Evolutionary conservation across 495 filamentous ascomycete species (phyloP).

Genomic region (Cercophora newfieldiana): DNA sequence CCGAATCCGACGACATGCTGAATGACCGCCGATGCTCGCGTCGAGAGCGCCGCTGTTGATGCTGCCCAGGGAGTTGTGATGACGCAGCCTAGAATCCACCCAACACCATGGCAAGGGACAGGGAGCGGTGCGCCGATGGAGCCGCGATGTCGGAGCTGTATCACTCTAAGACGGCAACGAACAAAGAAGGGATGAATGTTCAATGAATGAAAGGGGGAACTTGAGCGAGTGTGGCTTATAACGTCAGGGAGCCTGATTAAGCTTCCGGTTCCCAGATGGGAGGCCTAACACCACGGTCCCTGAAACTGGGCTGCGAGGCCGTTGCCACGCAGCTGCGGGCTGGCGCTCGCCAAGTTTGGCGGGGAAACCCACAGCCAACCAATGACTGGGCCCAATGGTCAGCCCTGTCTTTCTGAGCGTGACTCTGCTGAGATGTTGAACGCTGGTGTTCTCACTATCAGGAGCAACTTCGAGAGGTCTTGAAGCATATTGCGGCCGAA

Average conservation of each 20-base stretch:
- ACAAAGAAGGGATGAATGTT: background rate
- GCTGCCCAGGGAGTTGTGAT: no score
- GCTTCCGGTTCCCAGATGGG: background rate
- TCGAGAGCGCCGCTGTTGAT: background rate
- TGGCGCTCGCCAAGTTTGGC: background rate
- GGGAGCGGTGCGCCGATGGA: background rate
- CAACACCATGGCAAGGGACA: slow-evolving; percentile 23
- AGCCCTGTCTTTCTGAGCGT: background rate
- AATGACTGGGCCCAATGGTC: background rate
- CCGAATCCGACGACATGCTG: slow-evolving; percentile 48
- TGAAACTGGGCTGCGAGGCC: background rate
- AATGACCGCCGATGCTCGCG: slow-evolving; percentile 31
- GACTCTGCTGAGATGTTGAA: no score
- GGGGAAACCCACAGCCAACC: no score
- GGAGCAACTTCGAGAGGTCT: no score
- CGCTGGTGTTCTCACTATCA: no score
- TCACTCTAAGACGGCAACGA: background rate
- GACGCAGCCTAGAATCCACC: slow-evolving; percentile 15
- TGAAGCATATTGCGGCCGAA: background rate
- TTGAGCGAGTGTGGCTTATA: background rate
- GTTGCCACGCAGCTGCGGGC: no score
- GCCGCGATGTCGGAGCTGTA: background rate
- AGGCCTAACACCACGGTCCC: no score
- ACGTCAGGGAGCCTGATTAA: background rate
- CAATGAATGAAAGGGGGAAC: background rate